Percentiles rank a stretch among this genome's conserved stretches.
phyloP scores from a whole-genome alignment of 1,284 basidiomycete species.

The Ceratobasidium sp. region DNA sequence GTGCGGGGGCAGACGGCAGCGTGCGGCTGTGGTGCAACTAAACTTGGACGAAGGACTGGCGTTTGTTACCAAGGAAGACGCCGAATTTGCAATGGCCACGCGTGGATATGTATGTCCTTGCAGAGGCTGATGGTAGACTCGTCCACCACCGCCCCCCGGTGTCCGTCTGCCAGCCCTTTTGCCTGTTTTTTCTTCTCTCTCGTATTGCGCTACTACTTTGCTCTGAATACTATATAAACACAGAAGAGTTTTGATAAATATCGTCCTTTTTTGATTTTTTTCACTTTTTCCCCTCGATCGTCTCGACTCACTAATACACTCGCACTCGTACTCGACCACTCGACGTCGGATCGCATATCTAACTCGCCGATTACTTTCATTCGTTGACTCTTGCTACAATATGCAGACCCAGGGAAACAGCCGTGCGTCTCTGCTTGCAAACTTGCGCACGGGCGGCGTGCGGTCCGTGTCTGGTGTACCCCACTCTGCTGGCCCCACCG shows the following conservation, averaged over 20 bases:
- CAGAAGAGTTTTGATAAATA: slow-evolving; percentile 26
- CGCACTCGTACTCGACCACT: too few relatives aligned
- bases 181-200: slow-evolving; percentile 21
- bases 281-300: too few relatives aligned
- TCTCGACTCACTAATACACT: too few relatives aligned
- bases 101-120: slow-evolving; percentile 20
- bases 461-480: slow-evolving; percentile 69
- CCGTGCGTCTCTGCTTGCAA: slow-evolving; percentile 79
- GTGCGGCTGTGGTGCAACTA: slow-evolving; percentile 77
- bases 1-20: slow-evolving; percentile 90
- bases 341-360: background rate
- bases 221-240: slow-evolving; percentile 39
- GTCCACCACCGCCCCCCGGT: slow-evolving; percentile 35
- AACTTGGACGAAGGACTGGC: background rate
- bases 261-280: background rate
- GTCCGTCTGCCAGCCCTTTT: slow-evolving; percentile 16
- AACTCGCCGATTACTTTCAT: background rate
- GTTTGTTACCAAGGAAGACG: background rate
- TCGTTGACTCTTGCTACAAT: background rate
- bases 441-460: slow-evolving; percentile 82
- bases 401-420: slow-evolving; percentile 54
- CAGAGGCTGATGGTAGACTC: background rate
- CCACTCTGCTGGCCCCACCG: slow-evolving; percentile 68
- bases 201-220: slow-evolving; percentile 24
- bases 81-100: slow-evolving; percentile 33